Conservation (phyloP, 2,329 filamentous ascomycete genomes). For the Talaromyces sp. region DNA sequence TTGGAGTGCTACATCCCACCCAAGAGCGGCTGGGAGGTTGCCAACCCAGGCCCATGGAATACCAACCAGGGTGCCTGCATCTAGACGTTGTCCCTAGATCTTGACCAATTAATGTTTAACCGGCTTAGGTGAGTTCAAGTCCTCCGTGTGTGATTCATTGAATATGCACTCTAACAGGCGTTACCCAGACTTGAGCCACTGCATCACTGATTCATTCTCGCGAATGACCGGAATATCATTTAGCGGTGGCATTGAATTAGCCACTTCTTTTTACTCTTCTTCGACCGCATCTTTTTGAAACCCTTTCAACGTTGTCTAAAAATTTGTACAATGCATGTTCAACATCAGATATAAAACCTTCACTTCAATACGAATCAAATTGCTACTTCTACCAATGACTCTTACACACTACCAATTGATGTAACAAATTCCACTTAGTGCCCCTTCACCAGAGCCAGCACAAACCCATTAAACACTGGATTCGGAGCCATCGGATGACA, state of each 20-base stretch:
- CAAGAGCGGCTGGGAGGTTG: constrained; percentile 6
- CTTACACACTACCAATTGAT: background rate
- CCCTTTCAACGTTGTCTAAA: background rate
- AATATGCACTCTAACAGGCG: background rate
- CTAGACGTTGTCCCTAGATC: background rate
- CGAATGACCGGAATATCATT: background rate
- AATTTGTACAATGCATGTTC: background rate
- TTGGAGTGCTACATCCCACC: constrained; percentile 10
- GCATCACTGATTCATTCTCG: background rate
- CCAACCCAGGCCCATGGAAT: background rate
- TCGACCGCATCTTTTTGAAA: background rate
- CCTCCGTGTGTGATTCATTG: too few relatives aligned
- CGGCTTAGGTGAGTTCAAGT: background rate
- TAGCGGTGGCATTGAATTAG: background rate
- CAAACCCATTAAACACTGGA: constrained; percentile 41
- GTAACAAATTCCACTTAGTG: background rate
- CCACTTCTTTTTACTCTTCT: background rate
- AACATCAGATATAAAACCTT: background rate
- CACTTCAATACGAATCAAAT: background rate
- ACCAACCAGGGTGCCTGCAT: constrained; percentile 8
- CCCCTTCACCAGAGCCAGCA: constrained; percentile 30
- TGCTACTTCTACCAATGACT: background rate
- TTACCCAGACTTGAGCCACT: background rate
- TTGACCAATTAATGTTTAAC: background rate
- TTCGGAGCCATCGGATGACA: constrained; percentile 20